Evolutionary conservation across 169 alveolate genomes (phyloP), one percentile per base, ranked within the genome.

Genomic region (Blepharisma undulans): DNA sequence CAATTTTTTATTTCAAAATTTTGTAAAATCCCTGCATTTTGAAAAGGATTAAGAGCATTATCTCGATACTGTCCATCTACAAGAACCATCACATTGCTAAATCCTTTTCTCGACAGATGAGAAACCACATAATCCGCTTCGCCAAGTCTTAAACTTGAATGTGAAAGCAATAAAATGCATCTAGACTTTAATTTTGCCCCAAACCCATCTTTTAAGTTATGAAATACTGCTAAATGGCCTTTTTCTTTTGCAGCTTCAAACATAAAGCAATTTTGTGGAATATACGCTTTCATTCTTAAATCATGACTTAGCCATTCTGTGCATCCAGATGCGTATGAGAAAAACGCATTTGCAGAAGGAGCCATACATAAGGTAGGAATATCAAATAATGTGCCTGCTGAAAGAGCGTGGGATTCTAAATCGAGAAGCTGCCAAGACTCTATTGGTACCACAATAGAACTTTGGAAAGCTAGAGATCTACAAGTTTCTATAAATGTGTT

Each of bases 391-490:
- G 89, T 22, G 2, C 78, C 89, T 21, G 89, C 89, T n/a, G 77
- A 34, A 22, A 82, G n/a, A 1, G 36, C 77, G 29, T 32, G 76
- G 36, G 78, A 48, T 59, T 82, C 89, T 5, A 82, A 33, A 78
- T 82, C 89, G 12, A 82, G n/a, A 30, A 82, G 72, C n/a, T 82
- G 89, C 89, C 89, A 82, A n/a, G 89, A 82, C 48, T 82, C 76
- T 22, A 82, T 30, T 12, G 89, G 89, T 7, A 82, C 48, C 34
- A 82, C 27, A 19, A 82, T 48, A 33, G 33, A 25, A n/a, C 89
- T 25, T 21, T 59, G 33, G n/a, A 48, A 82, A 82, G 89, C 34
- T 16, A 82, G 22, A 36, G 89, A 82, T 22, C 89, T 22, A 48
- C 89, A 82, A 33, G 89, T 33, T 30, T 82, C 89, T 22, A 82